phyloP scores from a whole-genome alignment of 352 stramenopile genomes.

The Phytophthora kernoviae region DNA sequence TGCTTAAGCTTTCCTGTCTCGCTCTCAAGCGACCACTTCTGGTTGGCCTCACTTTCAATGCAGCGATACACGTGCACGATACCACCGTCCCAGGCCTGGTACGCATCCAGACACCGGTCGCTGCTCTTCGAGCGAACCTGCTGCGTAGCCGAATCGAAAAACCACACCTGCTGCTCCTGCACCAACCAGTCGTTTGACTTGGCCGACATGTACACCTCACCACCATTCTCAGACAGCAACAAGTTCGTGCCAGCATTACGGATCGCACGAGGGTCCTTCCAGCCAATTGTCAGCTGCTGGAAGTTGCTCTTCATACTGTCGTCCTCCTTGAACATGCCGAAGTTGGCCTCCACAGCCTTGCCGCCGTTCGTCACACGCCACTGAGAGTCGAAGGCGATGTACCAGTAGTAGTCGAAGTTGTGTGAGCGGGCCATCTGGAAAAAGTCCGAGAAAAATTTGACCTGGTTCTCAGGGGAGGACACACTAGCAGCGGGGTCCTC shows the following conservation, averaged over 20 bases:
- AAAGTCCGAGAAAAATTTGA: conserved; percentile 70
- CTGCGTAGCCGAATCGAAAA: conserved; percentile 43
- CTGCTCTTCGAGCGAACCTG: conserved; percentile 56
- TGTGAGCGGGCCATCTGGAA: conserved; percentile 47
- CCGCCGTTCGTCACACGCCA: conserved; percentile 45
- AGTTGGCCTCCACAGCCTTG: conserved; percentile 57
- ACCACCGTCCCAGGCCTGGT: conserved; percentile 40
- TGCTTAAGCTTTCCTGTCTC: conserved; percentile 42
- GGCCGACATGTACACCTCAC: conserved; percentile 31
- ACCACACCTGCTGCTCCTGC: conserved; percentile 56
- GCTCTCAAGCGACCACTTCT: conserved; percentile 60
- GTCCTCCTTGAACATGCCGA: conserved; percentile 56
- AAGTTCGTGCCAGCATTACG: conserved; percentile 25
- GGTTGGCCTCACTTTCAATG: conserved; percentile 45
- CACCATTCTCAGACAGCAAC: conserved; percentile 32
- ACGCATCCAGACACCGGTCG: conserved; percentile 54
- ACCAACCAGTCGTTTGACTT: conserved; percentile 41
- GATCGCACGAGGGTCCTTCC: conserved; percentile 21
- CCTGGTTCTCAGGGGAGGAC: conserved; percentile 48
- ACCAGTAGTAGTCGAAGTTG: conserved; percentile 69
- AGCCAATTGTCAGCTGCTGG: conserved; percentile 28
- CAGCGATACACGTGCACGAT: conserved; percentile 49
- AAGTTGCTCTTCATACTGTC: conserved; percentile 57
- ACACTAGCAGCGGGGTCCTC: conserved; percentile 28
- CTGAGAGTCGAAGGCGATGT: conserved; percentile 55